Evolutionary conservation across 2,329 filamentous ascomycete species (phyloP).

Genomic region (Talaromyces pinophilus): DNA sequence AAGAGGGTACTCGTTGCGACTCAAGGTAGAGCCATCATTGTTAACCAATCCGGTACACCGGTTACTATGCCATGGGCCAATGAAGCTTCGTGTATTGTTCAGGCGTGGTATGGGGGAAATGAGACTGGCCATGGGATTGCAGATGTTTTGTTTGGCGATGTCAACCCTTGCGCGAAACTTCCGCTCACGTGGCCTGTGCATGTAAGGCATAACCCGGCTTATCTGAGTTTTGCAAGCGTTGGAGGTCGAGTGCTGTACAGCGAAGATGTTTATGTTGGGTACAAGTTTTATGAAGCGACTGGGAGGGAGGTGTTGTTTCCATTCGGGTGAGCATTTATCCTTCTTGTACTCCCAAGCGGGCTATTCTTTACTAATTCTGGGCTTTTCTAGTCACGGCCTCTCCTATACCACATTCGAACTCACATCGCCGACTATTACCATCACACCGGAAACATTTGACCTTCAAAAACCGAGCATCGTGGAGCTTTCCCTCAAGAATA

Average conservation of each 20-base stretch:
- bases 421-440: constrained; percentile 31
- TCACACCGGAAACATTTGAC: not conserved
- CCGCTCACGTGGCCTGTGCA: constrained; percentile 70
- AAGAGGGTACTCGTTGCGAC: constrained; percentile 65
- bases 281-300: constrained; percentile 74
- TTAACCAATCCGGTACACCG: constrained; percentile 76
- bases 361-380: not conserved
- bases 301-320: constrained; percentile 67
- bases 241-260: constrained; percentile 72
- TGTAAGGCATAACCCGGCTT: constrained; percentile 71
- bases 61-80: constrained; percentile 53
- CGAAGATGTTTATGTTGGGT: constrained; percentile 78
- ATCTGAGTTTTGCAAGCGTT: constrained; percentile 71
- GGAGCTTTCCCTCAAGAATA: constrained; percentile 51
- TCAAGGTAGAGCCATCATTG: constrained; percentile 68
- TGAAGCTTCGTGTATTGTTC: constrained; percentile 60
- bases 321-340: constrained; percentile 57
- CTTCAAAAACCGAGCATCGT: constrained; percentile 46
- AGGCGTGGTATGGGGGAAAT: constrained; percentile 84
- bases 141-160: constrained; percentile 72
- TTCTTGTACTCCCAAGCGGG: not conserved
- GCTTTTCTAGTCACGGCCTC: constrained; percentile 59
- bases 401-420: constrained; percentile 73
- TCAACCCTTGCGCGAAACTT: constrained; percentile 73
- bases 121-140: constrained; percentile 80